Evolutionary conservation across 805 yeast species (phyloP).

Genomic region (Candida succiphila): DNA sequence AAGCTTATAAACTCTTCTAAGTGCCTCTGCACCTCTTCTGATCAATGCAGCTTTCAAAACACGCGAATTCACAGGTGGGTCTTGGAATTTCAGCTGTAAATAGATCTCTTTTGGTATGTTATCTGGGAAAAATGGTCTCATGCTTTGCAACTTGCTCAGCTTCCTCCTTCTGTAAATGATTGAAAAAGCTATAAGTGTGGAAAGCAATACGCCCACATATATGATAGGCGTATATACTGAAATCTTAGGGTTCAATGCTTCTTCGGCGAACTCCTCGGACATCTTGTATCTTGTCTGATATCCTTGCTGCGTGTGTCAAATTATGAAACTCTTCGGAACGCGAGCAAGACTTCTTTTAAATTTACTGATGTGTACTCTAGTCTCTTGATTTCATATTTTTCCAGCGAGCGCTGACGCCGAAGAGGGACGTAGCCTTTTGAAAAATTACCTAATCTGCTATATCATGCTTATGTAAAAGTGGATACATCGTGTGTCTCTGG

Average conservation of each 20-base stretch:
- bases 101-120: slow-evolving; percentile 60
- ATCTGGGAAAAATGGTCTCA: slow-evolving; percentile 66
- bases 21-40: slow-evolving; percentile 70
- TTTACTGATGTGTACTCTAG: no score
- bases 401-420: no score
- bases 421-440: no score
- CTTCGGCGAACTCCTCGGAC: slow-evolving; percentile 1
- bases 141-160: slow-evolving; percentile 39
- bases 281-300: no score
- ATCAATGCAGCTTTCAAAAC: slow-evolving; percentile 35
- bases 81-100: slow-evolving; percentile 41
- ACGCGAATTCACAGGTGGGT: slow-evolving; percentile 61
- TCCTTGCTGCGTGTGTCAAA: no score
- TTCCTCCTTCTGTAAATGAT: slow-evolving; percentile 54
- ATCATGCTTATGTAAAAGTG: no score
- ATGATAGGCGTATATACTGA: slow-evolving; percentile 66
- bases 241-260: slow-evolving; percentile 21
- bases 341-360: no score
- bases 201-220: slow-evolving; percentile 59
- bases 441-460: no score
- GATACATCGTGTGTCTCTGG: not conserved
- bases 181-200: slow-evolving; percentile 62
- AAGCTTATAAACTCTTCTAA: slow-evolving; percentile 73
- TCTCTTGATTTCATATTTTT: no score
- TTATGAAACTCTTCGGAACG: no score